Evolutionary conservation across 2,329 filamentous ascomycete genomes (phyloP), one percentile per base, ranked within the genome.

Genomic region (Cryoendolithus antarcticus): DNA sequence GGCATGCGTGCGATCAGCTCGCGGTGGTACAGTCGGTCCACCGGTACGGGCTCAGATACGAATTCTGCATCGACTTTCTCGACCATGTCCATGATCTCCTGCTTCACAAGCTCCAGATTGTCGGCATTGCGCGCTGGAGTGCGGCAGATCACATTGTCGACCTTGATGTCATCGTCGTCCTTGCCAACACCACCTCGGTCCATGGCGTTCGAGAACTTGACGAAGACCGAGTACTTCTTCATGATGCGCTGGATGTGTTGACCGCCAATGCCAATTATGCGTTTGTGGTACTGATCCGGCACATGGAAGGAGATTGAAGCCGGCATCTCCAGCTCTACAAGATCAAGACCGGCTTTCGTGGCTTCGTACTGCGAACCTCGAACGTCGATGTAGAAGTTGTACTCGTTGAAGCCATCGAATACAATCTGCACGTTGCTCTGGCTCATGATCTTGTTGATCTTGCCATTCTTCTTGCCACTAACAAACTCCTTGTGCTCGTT

Each of bases 371-470:
- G 82, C 40, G 80, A 80, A 34, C 85, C 88, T 58, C 91, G 88
- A 40, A 98, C 89, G 57, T 98, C 91, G 49, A 98, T 98, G 63
- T 96, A 94, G 70, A 98, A 98, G 64, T 98, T 96, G 72, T 96
- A 98, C 66, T 98, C 91, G 62, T 95, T 94, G 69, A 96, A 98
- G 46, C 86, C 88, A 58, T 98, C 91, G 51, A 98, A 98, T 47
- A 98, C 89, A 56, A 98, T 96, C 64, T 98, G 91, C 9, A 98
- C 91, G 53, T 93, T 95, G 71, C 88, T 95, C 63, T 96, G 89
- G 15, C 89, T 91, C 91, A 98, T 98, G 56, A 98, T 98, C 71
- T 98, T 98, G 72, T 98, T 98, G 64, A 98, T 98, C 68, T 98
- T 98, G 63, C 91, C 91, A 54, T 98, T 98, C 71, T 98, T 98